These are phyloP conservation scores for Mycena citricolor DNA, from an alignment of 1,284 basidiomycete genomes.

Conservation along the genomic window DNA sequence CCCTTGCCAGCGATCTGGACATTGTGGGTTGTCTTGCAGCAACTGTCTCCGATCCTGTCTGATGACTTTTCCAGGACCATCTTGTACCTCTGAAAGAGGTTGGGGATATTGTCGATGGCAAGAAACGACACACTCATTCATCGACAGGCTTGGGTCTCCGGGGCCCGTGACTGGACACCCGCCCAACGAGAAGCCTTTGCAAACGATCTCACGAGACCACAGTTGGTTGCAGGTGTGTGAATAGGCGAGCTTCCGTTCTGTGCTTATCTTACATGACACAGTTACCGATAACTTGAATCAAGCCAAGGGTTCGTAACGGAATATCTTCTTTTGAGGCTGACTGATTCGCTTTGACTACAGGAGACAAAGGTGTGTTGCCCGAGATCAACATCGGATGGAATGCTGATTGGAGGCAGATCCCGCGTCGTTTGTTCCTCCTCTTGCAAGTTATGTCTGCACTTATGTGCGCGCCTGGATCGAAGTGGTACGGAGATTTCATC, in stretches of 20 bases:
- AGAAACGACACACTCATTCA: neutral
- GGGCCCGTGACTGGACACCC: slow-evolving; percentile 21
- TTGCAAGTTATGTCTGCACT: slow-evolving; percentile 45
- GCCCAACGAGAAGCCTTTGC: slow-evolving; percentile 21
- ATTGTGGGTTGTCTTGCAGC: slow-evolving; percentile 40
- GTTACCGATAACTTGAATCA: slow-evolving; percentile 25
- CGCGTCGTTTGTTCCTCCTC: slow-evolving; percentile 48
- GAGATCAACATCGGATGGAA: neutral
- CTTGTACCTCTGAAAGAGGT: slow-evolving; percentile 53
- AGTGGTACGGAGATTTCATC: slow-evolving; percentile 36
- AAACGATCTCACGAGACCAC: slow-evolving; percentile 21
- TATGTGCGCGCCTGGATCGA: slow-evolving; percentile 49
- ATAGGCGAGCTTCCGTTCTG: too few relatives aligned
- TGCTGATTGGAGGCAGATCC: slow-evolving; percentile 33
- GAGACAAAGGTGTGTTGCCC: slow-evolving; percentile 18
- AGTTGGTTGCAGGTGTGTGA: slow-evolving; percentile 20
- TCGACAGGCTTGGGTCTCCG: slow-evolving; percentile 21
- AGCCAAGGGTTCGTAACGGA: slow-evolving; percentile 20
- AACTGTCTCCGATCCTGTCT: neutral
- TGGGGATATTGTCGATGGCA: neutral
- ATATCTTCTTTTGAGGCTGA: neutral
- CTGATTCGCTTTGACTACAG: slow-evolving; percentile 5
- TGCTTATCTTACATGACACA: neutral
- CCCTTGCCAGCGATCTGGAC: slow-evolving; percentile 46
- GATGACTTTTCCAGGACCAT: slow-evolving; percentile 42